Conservation (phyloP, 2,329 filamentous ascomycete genomes). For the Epichloe sibirici region DNA sequence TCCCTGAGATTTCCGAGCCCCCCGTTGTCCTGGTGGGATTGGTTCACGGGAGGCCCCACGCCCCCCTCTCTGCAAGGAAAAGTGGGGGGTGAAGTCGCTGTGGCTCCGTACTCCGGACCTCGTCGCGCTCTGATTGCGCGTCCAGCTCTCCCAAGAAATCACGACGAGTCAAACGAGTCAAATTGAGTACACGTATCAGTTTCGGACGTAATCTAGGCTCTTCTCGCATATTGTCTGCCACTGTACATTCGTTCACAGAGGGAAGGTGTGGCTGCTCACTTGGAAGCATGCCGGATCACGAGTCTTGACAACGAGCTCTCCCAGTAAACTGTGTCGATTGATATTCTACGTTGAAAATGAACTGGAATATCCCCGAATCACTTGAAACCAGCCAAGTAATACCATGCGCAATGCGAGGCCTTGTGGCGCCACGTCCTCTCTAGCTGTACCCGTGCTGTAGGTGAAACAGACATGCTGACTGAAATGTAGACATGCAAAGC, state of each 20-base stretch:
- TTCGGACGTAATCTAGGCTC: too few species aligned
- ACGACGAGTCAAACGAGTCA: too few species aligned
- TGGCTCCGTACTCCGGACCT: neutral
- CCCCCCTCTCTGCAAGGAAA: neutral
- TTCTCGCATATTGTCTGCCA: too few species aligned
- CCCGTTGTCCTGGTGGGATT: neutral
- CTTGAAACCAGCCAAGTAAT: neutral
- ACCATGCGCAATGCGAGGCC: neutral
- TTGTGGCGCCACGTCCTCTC: neutral
- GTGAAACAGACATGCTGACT: neutral
- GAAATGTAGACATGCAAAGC: neutral
- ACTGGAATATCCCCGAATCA: neutral
- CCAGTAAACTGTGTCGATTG: too few species aligned
- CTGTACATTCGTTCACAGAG: too few species aligned
- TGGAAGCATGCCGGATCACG: too few species aligned
- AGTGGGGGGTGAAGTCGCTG: neutral
- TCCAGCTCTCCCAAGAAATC: too few species aligned
- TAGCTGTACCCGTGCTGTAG: neutral
- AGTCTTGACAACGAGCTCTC: too few species aligned
- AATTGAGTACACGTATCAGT: too few species aligned
- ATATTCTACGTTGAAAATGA: neutral
- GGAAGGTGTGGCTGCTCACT: too few species aligned
- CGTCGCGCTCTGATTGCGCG: too few species aligned
- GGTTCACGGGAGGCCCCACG: neutral
- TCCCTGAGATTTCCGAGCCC: neutral